Conservation (phyloP, 2,329 filamentous ascomycete species). For the Apiospora arundinis region DNA sequence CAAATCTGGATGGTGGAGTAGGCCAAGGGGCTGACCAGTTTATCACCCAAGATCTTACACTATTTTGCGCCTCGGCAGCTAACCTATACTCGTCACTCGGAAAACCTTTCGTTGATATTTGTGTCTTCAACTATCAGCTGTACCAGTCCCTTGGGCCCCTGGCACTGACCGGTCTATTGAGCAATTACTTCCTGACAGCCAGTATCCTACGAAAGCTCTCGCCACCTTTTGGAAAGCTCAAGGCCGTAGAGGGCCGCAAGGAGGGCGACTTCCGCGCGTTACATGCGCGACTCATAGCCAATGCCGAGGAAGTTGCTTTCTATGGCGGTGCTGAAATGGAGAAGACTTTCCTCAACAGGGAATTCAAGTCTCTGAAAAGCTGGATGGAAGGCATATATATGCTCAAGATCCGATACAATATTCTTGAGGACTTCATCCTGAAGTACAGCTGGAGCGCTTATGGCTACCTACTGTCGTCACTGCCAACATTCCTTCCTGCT, state of each 20-base stretch:
- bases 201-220: conserved; percentile 87
- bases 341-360: conserved; percentile 87
- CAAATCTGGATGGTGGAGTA: conserved; percentile 90
- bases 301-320: conserved; percentile 97
- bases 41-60: conserved; percentile 94
- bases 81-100: conserved; percentile 94
- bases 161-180: conserved; percentile 82
- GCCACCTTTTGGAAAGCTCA: conserved; percentile 94
- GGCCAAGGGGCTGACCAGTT: conserved; percentile 94
- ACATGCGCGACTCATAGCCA: conserved; percentile 91
- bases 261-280: conserved; percentile 94
- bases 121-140: conserved; percentile 97
- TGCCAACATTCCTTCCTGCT: conserved; percentile 92
- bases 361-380: conserved; percentile 89
- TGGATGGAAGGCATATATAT: conserved; percentile 99
- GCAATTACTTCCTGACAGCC: conserved; percentile 94
- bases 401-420: conserved; percentile 97
- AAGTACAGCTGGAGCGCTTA: conserved; percentile 99
- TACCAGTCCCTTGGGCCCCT: conserved; percentile 90
- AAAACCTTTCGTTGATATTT: conserved; percentile 97
- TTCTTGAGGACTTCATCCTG: conserved; percentile 95
- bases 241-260: conserved; percentile 92
- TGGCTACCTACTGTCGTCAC: conserved; percentile 89
- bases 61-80: conserved; percentile 92
- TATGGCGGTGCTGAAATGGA: conserved; percentile 97